phyloP scores from a whole-genome alignment of 2,329 filamentous ascomycete species.

The Macrophomina tecta region DNA sequence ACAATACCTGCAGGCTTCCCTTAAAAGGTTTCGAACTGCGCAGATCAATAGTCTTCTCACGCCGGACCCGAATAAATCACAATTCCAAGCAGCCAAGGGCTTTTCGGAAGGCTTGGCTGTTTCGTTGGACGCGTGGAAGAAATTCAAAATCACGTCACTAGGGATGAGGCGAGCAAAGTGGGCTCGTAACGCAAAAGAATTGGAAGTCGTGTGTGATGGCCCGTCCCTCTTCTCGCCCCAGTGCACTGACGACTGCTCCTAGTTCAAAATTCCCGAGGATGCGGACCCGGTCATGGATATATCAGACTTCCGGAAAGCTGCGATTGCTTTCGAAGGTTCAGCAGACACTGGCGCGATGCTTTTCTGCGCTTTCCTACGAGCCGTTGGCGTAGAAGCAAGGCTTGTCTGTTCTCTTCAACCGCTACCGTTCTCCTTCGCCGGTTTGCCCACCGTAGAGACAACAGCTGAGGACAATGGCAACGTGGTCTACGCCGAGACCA shows the following conservation, averaged over 20 bases:
- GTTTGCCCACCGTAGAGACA: constrained; percentile 35
- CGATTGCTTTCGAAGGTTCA: constrained; percentile 75
- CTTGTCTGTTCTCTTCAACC: constrained; percentile 91
- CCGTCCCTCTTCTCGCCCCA: background rate
- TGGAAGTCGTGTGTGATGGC: constrained; percentile 29
- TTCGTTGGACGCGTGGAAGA: constrained; percentile 21
- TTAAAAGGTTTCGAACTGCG: constrained; percentile 64
- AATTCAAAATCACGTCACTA: constrained; percentile 28
- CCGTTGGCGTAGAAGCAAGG: constrained; percentile 79
- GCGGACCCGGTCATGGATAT: constrained; percentile 72
- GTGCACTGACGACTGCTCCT: constrained; percentile 19
- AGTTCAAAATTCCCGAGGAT: constrained; percentile 66
- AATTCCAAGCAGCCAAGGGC: constrained; percentile 77
- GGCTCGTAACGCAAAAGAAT: constrained; percentile 68
- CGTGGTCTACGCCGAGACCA: constrained; percentile 30
- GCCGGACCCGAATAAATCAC: constrained; percentile 69
- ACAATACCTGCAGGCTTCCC: constrained; percentile 23
- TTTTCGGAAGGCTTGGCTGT: constrained; percentile 80
- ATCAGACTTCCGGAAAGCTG: constrained; percentile 74
- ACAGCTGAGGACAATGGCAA: constrained; percentile 35
- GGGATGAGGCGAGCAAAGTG: constrained; percentile 62
- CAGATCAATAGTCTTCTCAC: constrained; percentile 72
- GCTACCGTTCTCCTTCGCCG: constrained; percentile 67
- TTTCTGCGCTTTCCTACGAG: constrained; percentile 84
- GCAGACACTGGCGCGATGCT: constrained; percentile 89